These are phyloP conservation scores for Polytrichum commune DNA, from an alignment of 225 moss, liverwort and hornwort species.

Conservation along the genomic window DNA sequence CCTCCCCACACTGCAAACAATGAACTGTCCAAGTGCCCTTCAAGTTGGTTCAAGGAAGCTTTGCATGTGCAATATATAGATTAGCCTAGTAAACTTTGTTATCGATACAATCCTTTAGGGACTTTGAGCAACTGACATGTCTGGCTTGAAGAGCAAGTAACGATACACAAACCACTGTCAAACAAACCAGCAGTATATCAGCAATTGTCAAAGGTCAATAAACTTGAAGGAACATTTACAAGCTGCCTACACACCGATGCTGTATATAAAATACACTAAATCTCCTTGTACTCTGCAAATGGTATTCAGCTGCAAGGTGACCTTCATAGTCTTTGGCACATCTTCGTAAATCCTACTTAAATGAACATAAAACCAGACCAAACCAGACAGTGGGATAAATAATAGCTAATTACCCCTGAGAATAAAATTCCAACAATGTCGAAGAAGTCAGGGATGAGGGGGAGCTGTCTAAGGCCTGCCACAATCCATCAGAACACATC, in stretches of 20 bases:
- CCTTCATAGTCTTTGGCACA: not conserved
- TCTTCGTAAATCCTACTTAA: not conserved
- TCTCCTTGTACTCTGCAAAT: not conserved
- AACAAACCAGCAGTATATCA: not conserved
- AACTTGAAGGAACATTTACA: too few species aligned
- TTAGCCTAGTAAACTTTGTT: conserved; percentile 5
- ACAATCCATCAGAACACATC: conserved; percentile 6
- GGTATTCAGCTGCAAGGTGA: not conserved
- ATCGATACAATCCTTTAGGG: not conserved
- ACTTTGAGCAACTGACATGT: conserved; percentile 50
- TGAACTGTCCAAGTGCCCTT: not conserved
- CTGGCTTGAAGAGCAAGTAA: conserved; percentile 98
- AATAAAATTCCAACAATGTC: conserved; percentile 86
- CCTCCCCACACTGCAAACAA: not conserved
- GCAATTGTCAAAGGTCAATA: not conserved
- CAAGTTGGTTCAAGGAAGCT: not conserved
- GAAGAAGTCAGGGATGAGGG: conserved; percentile 62
- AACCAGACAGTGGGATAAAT: not conserved
- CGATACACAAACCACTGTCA: conserved; percentile 89
- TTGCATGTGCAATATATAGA: not conserved
- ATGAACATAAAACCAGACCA: not conserved
- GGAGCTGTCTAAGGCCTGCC: conserved; percentile 89
- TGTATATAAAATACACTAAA: not conserved
- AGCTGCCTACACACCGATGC: not conserved
- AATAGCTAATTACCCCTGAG: conserved; percentile 50